These are phyloP conservation scores for Ganoderma sp. DNA, from an alignment of 1,284 basidiomycete genomes.

Conservation along the genomic window DNA sequence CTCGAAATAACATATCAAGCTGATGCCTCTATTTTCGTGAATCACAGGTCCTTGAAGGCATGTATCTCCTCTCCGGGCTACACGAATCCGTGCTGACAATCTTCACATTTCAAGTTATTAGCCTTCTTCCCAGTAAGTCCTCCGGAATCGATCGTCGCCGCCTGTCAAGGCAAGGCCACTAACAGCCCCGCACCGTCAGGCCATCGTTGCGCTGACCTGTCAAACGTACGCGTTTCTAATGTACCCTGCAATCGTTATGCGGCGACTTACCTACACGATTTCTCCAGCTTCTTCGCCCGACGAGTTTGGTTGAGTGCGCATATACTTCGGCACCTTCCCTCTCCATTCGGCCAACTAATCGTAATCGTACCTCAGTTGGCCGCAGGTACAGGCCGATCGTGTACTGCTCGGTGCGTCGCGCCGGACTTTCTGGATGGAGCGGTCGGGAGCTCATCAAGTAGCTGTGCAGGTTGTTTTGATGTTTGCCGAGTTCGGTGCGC, in stretches of 20 bases:
- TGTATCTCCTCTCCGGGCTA: not conserved
- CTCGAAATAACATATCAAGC: not conserved
- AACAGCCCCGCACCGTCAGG: not conserved
- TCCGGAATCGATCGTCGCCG: not conserved
- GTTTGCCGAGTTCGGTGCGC: not conserved
- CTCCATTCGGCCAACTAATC: not conserved
- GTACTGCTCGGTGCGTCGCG: not conserved
- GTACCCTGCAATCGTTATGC: not conserved
- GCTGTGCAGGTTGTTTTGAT: not conserved
- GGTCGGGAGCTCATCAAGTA: not conserved
- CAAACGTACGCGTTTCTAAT: not conserved
- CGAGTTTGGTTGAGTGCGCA: not conserved
- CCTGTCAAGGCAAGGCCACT: not conserved
- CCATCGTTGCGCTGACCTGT: not conserved
- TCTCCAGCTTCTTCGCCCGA: not conserved
- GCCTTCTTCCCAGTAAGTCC: not conserved
- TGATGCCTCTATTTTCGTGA: not conserved
- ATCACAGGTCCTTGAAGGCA: not conserved
- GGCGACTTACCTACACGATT: not conserved
- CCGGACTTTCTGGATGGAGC: not conserved
- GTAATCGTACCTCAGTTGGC: not conserved
- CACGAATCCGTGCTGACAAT: not conserved
- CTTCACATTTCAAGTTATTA: not conserved
- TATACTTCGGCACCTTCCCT: not conserved
- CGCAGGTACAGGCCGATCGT: not conserved